Evolutionary conservation across 108 stramenopile genomes (phyloP), one percentile per base, ranked within the genome.

Genomic region (Nitzschia sp.): DNA sequence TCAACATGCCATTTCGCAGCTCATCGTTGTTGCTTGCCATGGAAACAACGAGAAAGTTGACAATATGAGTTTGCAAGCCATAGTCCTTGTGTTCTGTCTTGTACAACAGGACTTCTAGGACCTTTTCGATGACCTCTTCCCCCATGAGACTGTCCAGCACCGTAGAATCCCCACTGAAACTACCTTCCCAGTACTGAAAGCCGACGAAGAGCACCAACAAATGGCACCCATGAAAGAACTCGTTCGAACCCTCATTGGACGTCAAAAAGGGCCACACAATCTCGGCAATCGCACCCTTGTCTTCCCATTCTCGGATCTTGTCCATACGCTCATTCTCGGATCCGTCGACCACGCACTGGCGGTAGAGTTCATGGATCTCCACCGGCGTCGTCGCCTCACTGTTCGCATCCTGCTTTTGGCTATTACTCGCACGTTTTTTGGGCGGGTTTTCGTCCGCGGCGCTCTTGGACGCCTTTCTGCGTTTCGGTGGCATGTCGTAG

Each of bases 261-360:
- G 47, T 31, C 36, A 79, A 47, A 31, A 69, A 73, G 1, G 78
- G 78, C 78, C 78, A 79, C 35, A 79, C 63, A 53, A 73, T 47
- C n/a, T 79, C 64, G 19, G 52, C 27, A 15, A 79, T 11, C 30
- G 64, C 71, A 22, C 78, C 78, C 31, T 62, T 66, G 38, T 79
- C 78, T 55, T 69, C 72, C 62, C 62, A 69, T 46, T 57, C 45
- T 23, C 68, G 35, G 9, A 69, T 65, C 30, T 65, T 76, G 30
- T 68, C 58, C 52, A 67, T 35, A 8, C 59, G 58, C 11, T 57
- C 36, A 44, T 17, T 54, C 15, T 68, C 65, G 19, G 57, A 38
- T 19, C 38, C 55, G 21, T 75, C 66, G 29, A 61, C 22, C 15
- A 75, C 73, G 61, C 73, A 75, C 2, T 41, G 38, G n/a, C 66